These are phyloP conservation scores for Rhizopus arrhizus DNA, from an alignment of 371 early-diverging fungal genomes.

Conservation along the genomic window DNA sequence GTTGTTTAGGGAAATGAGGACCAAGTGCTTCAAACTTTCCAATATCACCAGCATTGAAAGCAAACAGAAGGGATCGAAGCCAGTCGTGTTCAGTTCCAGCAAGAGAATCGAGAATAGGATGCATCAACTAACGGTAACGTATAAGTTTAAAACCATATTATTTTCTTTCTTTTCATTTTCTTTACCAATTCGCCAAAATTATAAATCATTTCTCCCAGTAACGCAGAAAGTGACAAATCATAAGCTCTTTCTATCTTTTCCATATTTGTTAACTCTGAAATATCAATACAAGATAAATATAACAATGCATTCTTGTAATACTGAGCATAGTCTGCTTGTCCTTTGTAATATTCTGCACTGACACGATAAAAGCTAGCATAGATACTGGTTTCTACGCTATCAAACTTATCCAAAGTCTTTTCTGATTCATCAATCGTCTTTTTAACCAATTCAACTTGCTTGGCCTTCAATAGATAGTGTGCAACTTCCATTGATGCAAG, in stretches of 20 bases:
- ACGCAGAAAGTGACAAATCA: constrained; percentile 88
- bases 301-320: constrained; percentile 95
- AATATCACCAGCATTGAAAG: constrained; percentile 95
- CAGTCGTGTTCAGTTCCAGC: constrained; percentile 82
- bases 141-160: not conserved
- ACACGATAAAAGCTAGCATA: constrained; percentile 94
- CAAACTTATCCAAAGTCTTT: constrained; percentile 78
- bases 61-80: constrained; percentile 82
- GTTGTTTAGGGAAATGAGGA: constrained; percentile 76
- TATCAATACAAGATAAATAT: constrained; percentile 86
- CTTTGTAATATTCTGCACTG: constrained; percentile 94
- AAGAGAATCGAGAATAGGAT: constrained; percentile 88
- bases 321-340: constrained; percentile 87
- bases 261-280: constrained; percentile 71
- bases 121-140: constrained; percentile 74
- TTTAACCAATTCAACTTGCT: constrained; percentile 80
- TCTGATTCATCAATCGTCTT: constrained; percentile 84
- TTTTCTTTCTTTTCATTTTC: not conserved
- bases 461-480: constrained; percentile 73
- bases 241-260: constrained; percentile 89
- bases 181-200: constrained; percentile 97
- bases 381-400: constrained; percentile 85
- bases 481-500: constrained; percentile 88
- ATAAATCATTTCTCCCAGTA: constrained; percentile 94
- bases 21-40: constrained; percentile 85